Conservation (phyloP, 2,329 filamentous ascomycete species). For the Colletotrichum sp. region DNA sequence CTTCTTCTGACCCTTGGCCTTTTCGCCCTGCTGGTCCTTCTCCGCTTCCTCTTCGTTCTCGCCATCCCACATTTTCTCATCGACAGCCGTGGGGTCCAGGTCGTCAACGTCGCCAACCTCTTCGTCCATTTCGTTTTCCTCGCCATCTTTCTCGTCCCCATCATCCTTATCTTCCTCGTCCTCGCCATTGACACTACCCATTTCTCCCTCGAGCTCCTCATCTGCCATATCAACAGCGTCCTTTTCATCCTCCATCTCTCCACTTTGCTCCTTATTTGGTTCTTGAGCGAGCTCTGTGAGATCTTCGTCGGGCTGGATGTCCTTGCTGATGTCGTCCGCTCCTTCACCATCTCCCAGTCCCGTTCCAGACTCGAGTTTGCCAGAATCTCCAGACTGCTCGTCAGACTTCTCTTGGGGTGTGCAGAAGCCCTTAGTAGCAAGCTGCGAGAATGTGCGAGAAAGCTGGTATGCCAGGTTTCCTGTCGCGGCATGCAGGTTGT, state of each 20-base stretch:
- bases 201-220: slow-evolving; percentile 88
- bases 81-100: slow-evolving; percentile 85
- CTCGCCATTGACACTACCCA: slow-evolving; percentile 68
- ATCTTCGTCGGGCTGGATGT: slow-evolving; percentile 92
- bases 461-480: slow-evolving; percentile 79
- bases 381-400: slow-evolving; percentile 70
- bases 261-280: slow-evolving; percentile 67
- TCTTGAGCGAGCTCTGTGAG: slow-evolving; percentile 90
- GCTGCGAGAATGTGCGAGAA: slow-evolving; percentile 76
- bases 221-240: slow-evolving; percentile 93
- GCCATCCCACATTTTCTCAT: slow-evolving; percentile 99
- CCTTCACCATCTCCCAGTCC: slow-evolving; percentile 95
- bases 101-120: slow-evolving; percentile 92
- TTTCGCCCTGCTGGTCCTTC: slow-evolving; percentile 80
- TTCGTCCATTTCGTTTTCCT: slow-evolving; percentile 82
- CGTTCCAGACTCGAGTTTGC: slow-evolving; percentile 88
- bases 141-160: slow-evolving; percentile 68
- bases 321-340: slow-evolving; percentile 97
- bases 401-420: slow-evolving; percentile 83
- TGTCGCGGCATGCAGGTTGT: slow-evolving; percentile 70
- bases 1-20: slow-evolving; percentile 72
- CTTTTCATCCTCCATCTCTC: slow-evolving; percentile 78
- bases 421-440: slow-evolving; percentile 89
- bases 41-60: slow-evolving; percentile 78
- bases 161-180: slow-evolving; percentile 65